A percentile compares a stretch with the other conserved stretches of the same genome.
phyloP scores from a whole-genome alignment of 208 protist genomes.

The Trypanosoma boissoni region DNA sequence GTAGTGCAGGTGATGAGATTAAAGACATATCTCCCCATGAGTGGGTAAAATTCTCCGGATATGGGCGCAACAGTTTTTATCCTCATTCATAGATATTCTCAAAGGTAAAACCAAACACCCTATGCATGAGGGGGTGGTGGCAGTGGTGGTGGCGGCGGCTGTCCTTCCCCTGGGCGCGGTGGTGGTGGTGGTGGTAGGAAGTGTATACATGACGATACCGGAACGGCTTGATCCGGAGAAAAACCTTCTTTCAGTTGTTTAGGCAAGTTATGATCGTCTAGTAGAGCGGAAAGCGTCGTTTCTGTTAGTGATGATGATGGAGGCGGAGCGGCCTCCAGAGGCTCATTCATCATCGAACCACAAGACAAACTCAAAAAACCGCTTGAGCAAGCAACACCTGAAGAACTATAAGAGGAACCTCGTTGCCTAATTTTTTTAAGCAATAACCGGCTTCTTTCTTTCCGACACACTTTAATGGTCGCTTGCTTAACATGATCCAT shows the following conservation, averaged over 20 bases:
- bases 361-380: too few species aligned
- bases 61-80: too few species aligned
- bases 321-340: too few species aligned
- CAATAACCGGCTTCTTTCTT: slow-evolving; percentile 2
- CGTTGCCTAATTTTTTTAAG: slow-evolving; percentile 14
- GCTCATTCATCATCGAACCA: too few species aligned
- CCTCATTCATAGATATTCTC: too few species aligned
- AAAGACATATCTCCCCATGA: neutral
- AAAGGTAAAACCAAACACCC: neutral
- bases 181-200: neutral
- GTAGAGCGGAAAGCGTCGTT: too few species aligned
- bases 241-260: too few species aligned
- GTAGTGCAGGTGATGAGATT: too few species aligned
- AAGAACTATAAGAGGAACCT: neutral
- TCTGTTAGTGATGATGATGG: too few species aligned
- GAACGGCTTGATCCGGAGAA: neutral
- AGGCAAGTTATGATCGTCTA: too few species aligned
- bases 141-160: slow-evolving; percentile 6
- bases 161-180: neutral
- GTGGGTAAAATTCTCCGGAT: neutral
- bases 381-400: too few species aligned
- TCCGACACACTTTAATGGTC: neutral
- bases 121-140: slow-evolving; percentile 5
- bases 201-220: neutral
- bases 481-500: slow-evolving; percentile 3